Base-by-base conservation (phyloP, 164 flowering plant species). In the Akebia trifoliata region DNA sequence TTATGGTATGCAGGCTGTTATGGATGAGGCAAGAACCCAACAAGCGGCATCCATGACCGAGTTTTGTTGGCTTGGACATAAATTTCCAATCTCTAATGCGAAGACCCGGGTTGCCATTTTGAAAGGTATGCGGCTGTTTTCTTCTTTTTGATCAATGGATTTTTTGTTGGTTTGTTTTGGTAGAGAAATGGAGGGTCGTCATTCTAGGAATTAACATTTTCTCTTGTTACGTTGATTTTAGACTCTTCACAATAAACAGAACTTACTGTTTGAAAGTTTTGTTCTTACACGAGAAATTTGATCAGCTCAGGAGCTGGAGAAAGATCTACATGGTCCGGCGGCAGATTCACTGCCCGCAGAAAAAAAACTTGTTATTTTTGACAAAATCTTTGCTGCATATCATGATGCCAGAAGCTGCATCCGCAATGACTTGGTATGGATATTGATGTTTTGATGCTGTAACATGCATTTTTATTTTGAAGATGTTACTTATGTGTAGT, bases 221-320 rank as follows among this genome's bases (percentile, higher is more conserved):
- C 47, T 25, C 24, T 43, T n/a, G n/a, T 6, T n/a, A n/a, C n/a
- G n/a, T n/a, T n/a, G n/a, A n/a, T n/a, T n/a, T n/a, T n/a, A n/a
- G n/a, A n/a, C n/a, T n/a, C n/a, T n/a, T n/a, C n/a, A n/a, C n/a
- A n/a, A n/a, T n/a, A n/a, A n/a, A n/a, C n/a, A n/a, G n/a, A n/a
- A n/a, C n/a, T 36, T 36, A 36, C 48, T 7, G 39, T 14, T 53
- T 45, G 4, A 5, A 21, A 2, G 21, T 5, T 32, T 17, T 39
- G 43, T 9, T 64, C 57, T 61, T 57, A 52, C 56, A 14, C 29
- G 45, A 17, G 42, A 61, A 45, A 50, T 56, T 51, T 69, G 52
- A 69, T 64, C 95, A 94, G 99, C 99, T 61, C 95, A 86, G 77
- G 97, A 94, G 59, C 75, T 94, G 76, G 97, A 94, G 79, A 86